Base-by-base conservation (phyloP, 176 grass and related monocot species). In the Cymbopogon citratus region DNA sequence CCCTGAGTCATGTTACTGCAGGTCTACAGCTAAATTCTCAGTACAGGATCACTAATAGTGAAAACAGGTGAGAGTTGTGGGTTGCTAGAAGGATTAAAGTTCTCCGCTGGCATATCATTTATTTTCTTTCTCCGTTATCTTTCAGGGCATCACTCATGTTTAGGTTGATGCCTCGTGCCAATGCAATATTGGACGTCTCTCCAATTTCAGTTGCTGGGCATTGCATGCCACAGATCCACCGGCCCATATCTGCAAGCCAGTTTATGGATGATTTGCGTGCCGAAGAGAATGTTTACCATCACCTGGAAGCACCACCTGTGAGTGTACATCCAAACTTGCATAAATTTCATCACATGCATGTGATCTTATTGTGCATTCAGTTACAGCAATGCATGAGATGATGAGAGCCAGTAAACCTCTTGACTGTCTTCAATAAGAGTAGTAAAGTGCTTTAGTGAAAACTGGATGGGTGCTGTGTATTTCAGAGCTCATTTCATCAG, bases 81-180 rank as follows among this genome's bases (percentile, higher is more conserved):
- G 62, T 45, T 45, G n/a, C 41, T 79, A 60, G 45, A 87, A 83
- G 56, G 29, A 33, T 74, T 36, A 12, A 23, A 54, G 3, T 56
- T 57, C 74, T 64, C 60, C 69, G 62, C 25, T 28, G 29, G 34
- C 66, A 80, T 48, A 38, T 48, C 49, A 35, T 87, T 34, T 82
- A n/a, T 33, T 31, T 71, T 33, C 7, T 80, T 33, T 39, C 8
- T 51, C 35, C 71, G 4, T 75, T 76, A 38, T 72, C 31, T 73
- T 89, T 84, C 77, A 93, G 94, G 89, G 81, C 81, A 87, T 91
- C 91, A 25, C 94, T 97, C 60, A 89, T 87, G 61, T 97, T 93
- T 89, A 93, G 73, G 81, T 60, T 93, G 21, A 89, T 97, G 86
- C 93, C 93, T 77, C 88, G 39, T 87, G 73, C 86, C 69, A 89